Evolutionary conservation across 169 alveolate genomes (phyloP).

Genomic region (Eimeria necatrix): DNA sequence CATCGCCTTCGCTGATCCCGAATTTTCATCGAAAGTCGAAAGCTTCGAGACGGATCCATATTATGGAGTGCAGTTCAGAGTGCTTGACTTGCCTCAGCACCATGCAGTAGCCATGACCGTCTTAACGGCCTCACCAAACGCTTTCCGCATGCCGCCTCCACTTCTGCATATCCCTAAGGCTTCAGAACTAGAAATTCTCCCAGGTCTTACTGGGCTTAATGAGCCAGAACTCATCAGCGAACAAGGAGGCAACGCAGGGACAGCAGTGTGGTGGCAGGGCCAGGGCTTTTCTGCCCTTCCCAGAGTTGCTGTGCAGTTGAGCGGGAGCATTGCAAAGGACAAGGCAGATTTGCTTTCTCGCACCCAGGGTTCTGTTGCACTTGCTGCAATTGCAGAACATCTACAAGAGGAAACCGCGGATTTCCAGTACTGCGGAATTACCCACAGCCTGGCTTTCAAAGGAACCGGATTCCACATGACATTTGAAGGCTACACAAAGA

Average conservation of each 20-base stretch:
- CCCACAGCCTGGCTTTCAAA: conserved; percentile 64
- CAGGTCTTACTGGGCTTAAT: conserved; percentile 59
- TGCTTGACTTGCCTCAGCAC: conserved; percentile 70
- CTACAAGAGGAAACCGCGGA: conserved; percentile 80
- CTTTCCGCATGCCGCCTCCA: conserved; percentile 81
- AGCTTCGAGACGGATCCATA: conserved; percentile 76
- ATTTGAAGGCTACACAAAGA: conserved; percentile 76
- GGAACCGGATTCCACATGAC: conserved; percentile 71
- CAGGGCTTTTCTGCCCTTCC: conserved; percentile 76
- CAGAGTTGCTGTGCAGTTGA: conserved; percentile 68
- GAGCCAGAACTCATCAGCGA: conserved; percentile 79
- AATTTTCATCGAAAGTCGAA: conserved; percentile 55
- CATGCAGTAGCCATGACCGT: conserved; percentile 56
- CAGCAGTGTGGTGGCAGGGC: conserved; percentile 83
- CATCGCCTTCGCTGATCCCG: conserved; percentile 81
- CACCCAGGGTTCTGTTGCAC: conserved; percentile 55
- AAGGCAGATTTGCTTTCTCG: conserved; percentile 59
- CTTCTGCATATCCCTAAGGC: conserved; percentile 75
- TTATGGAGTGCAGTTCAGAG: conserved; percentile 80
- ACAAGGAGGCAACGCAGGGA: conserved; percentile 61
- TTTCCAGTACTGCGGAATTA: conserved; percentile 71
- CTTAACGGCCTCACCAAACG: conserved; percentile 69
- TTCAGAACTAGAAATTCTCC: conserved; percentile 64
- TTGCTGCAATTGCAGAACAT: conserved; percentile 77
- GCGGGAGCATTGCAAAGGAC: conserved; percentile 57